A percentile compares a stretch with the other conserved stretches of the same genome.
Evolutionary conservation across 2,329 filamentous ascomycete species (phyloP).

Genomic region (Metarhizium rileyi): DNA sequence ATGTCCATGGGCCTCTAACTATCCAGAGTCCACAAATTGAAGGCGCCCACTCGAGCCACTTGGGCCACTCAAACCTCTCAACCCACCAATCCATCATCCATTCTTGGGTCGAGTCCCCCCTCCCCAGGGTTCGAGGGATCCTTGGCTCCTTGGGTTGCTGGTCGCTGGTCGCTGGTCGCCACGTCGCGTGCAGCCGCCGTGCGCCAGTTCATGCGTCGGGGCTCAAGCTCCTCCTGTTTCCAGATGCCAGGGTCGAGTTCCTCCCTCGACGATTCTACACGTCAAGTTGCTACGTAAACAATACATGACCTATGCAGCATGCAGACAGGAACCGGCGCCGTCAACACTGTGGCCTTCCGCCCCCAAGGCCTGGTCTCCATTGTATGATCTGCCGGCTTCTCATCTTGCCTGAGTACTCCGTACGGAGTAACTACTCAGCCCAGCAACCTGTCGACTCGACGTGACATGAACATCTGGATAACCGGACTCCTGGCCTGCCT

Average conservation of each 20-base stretch:
- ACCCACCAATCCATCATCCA: too few species aligned
- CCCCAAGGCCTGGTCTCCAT: neutral
- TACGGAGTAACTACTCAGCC: neutral
- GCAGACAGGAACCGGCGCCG: neutral
- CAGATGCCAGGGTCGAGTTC: neutral
- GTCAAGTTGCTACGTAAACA: too few species aligned
- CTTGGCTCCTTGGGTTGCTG: too few species aligned
- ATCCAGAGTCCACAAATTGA: too few species aligned
- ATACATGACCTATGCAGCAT: neutral
- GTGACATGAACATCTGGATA: too few species aligned
- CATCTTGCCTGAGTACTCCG: neutral
- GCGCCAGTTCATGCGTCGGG: constrained; percentile 5
- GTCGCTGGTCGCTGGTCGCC: neutral
- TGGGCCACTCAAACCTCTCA: too few species aligned
- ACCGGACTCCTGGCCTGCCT: neutral
- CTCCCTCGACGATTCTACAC: neutral
- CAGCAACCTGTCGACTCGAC: too few species aligned
- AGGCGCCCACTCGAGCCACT: too few species aligned
- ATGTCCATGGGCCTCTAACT: too few species aligned
- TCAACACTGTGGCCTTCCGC: neutral
- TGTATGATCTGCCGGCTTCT: neutral
- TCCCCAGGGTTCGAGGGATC: too few species aligned
- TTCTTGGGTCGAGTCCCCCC: too few species aligned
- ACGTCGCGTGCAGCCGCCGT: constrained; percentile 1
- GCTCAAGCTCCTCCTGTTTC: neutral